These are phyloP conservation scores for Kwoniella heveanensis DNA, from an alignment of 768 basidiomycete species.

Conservation along the genomic window DNA sequence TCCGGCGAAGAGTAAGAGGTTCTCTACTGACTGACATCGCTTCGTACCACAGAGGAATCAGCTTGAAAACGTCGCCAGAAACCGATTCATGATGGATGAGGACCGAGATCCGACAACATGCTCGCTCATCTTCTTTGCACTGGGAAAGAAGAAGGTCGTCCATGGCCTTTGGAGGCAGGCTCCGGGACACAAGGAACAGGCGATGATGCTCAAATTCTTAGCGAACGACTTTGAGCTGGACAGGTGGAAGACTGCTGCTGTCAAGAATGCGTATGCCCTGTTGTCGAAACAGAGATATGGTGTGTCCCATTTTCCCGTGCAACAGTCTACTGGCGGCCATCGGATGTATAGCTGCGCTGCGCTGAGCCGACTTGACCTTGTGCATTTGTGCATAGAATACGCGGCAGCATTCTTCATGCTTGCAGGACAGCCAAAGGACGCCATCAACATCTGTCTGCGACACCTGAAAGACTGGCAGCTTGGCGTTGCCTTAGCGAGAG, in stretches of 20 bases:
- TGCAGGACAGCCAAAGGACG: slow-evolving; percentile 83
- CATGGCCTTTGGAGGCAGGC: slow-evolving; percentile 96
- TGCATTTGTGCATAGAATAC: slow-evolving; percentile 66
- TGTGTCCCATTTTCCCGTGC: slow-evolving; percentile 57
- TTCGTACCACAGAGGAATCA: no score
- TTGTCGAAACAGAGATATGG: slow-evolving; percentile 89
- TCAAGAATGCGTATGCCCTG: slow-evolving; percentile 94
- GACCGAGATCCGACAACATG: slow-evolving; percentile 84
- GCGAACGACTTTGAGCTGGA: slow-evolving; percentile 81
- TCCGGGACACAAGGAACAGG: slow-evolving; percentile 86
- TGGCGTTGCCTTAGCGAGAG: slow-evolving; percentile 80
- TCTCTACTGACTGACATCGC: no score
- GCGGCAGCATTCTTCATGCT: slow-evolving; percentile 98
- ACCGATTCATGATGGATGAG: slow-evolving; percentile 86
- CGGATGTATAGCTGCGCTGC: no score
- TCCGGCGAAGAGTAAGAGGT: no score
- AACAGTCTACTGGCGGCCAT: no score
- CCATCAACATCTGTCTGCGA: slow-evolving; percentile 83
- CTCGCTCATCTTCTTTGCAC: slow-evolving; percentile 89
- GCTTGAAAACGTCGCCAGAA: slow-evolving; percentile 84
- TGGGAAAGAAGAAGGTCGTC: slow-evolving; percentile 88
- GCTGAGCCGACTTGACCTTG: background rate
- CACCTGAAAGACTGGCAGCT: slow-evolving; percentile 89
- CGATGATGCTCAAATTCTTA: slow-evolving; percentile 85
- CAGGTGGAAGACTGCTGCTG: slow-evolving; percentile 87